A percentile compares a stretch with the other conserved stretches of the same genome.
Evolutionary conservation across 495 filamentous ascomycete species (phyloP).

Genomic region (Penicillium turbatum): DNA sequence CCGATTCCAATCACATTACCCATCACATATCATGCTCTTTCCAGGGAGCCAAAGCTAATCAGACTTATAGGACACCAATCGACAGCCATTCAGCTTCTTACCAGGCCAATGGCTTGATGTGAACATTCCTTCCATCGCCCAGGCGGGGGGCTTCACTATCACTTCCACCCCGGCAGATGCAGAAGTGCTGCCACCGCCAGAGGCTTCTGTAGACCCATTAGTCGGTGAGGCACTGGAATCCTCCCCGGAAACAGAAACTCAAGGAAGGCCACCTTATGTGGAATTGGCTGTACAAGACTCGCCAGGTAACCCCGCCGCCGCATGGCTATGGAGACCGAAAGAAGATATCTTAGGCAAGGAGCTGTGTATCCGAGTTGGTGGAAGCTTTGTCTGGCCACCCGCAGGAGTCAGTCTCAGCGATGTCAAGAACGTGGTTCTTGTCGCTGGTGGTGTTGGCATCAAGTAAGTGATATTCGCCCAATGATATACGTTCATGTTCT

Average conservation of each 20-base stretch:
- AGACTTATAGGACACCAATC: slow-evolving; percentile 14
- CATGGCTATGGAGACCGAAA: slow-evolving; percentile 64
- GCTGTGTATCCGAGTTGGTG: slow-evolving; percentile 68
- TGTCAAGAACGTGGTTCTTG: slow-evolving; percentile 59
- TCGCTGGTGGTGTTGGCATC: slow-evolving; percentile 82
- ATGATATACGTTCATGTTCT: not conserved
- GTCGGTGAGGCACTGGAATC: slow-evolving; percentile 20
- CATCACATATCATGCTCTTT: slow-evolving; percentile 2
- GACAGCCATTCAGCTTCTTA: slow-evolving; percentile 51
- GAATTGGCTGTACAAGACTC: slow-evolving; percentile 71
- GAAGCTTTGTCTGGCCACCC: slow-evolving; percentile 75
- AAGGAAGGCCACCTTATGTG: slow-evolving; percentile 47
- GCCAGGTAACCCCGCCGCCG: slow-evolving; percentile 62
- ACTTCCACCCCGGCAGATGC: slow-evolving; percentile 63
- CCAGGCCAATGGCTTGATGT: slow-evolving; percentile 94
- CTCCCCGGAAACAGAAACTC: slow-evolving; percentile 17
- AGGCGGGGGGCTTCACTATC: slow-evolving; percentile 82
- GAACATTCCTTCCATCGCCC: slow-evolving; percentile 58
- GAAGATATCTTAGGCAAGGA: slow-evolving; percentile 52
- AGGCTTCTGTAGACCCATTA: slow-evolving; percentile 15
- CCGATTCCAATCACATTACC: not conserved
- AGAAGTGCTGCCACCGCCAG: slow-evolving; percentile 28
- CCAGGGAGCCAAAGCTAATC: not conserved
- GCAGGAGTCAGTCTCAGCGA: slow-evolving; percentile 31
- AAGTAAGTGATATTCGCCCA: slow-evolving; percentile 44